Conservation (phyloP, 1,284 basidiomycete genomes). For the Cryptococcus jaspeensis region DNA sequence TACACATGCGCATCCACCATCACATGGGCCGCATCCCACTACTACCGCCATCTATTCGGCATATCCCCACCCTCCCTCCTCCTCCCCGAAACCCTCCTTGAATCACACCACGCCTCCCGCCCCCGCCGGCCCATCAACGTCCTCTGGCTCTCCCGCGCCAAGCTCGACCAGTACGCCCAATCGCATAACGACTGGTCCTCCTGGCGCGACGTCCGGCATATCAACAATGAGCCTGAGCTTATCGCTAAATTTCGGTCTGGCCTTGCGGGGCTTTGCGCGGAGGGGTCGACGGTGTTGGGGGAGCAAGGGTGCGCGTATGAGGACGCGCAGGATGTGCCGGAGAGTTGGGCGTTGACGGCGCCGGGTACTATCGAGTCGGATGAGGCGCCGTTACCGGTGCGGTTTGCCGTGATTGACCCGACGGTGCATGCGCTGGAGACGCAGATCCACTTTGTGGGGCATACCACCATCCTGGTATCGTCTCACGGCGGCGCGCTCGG, state of each 20-base stretch:
- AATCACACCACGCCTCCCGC: slow-evolving; percentile 3
- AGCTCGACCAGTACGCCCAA: slow-evolving; percentile 35
- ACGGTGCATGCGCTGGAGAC: slow-evolving; percentile 41
- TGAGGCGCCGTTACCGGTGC: slow-evolving; percentile 15
- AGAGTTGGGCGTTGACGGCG: slow-evolving; percentile 25
- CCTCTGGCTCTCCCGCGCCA: slow-evolving; percentile 42
- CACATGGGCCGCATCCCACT: slow-evolving; percentile 46
- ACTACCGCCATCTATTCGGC: slow-evolving; percentile 46
- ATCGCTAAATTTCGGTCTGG: slow-evolving; percentile 22
- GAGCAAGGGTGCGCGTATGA: slow-evolving; percentile 27
- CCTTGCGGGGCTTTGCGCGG: slow-evolving; percentile 24
- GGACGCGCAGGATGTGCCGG: slow-evolving; percentile 32
- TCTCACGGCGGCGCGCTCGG: slow-evolving; percentile 47
- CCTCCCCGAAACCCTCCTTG: not conserved
- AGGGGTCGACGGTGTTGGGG: slow-evolving; percentile 3
- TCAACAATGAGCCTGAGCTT: slow-evolving; percentile 41
- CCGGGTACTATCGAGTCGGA: not conserved
- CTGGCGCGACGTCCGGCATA: slow-evolving; percentile 41
- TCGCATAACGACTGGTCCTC: slow-evolving; percentile 32
- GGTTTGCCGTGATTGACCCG: slow-evolving; percentile 42
- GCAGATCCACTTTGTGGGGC: slow-evolving; percentile 43
- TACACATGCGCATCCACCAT: slow-evolving; percentile 41
- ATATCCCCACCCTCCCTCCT: slow-evolving; percentile 24
- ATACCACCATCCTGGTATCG: slow-evolving; percentile 35
- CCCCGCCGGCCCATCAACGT: slow-evolving; percentile 35